Base-by-base conservation (phyloP, 164 flowering plant genomes). In the Amborella trichopoda region DNA sequence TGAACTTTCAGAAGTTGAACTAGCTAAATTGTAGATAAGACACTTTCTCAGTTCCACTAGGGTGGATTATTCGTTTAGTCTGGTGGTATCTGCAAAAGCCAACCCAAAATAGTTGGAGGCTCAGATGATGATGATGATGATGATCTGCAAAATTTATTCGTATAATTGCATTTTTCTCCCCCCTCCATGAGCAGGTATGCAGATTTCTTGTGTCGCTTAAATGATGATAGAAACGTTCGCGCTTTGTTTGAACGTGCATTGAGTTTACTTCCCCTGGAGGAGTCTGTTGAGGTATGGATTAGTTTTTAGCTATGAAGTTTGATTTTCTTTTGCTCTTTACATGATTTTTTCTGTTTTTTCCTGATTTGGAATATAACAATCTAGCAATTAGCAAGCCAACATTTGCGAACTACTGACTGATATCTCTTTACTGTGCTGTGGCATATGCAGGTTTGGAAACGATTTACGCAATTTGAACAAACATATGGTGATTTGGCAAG, bases 161-260 rank as follows among this genome's bases (percentile, higher is more conserved):
- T n/a, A n/a, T n/a, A n/a, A n/a, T n/a, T n/a, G n/a, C n/a, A n/a
- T n/a, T n/a, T n/a, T n/a, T n/a, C n/a, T n/a, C n/a, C n/a, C n/a
- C n/a, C n/a, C n/a, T n/a, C n/a, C n/a, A n/a, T n/a, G n/a, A n/a
- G 54, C 82, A 90, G 95, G 46, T 86, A 86, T 74, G 91, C 93
- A 61, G 98, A 86, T 62, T 90, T 90, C 54, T 75, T 90, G 68
- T 76, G 73, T 32, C 91, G 91, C 21, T 67, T 90, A 64, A 90
- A 86, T 72, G 98, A 90, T 74, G 95, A 90, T 58, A 73, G 88
- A 60, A 90, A 90, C 60, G 78, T 83, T 19, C 73, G 94, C 26
- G 98, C 95, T 43, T 70, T 90, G 48, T 90, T 90, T 72, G 95
- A 90, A 65, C 73, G 98, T n/a, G 91, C 94, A 12, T 58, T 90